Percentiles rank a stretch among this genome's conserved stretches.
These are phyloP conservation scores for Penstemon barbatus DNA, from an alignment of 257 asterid species.

Conservation along the genomic window DNA sequence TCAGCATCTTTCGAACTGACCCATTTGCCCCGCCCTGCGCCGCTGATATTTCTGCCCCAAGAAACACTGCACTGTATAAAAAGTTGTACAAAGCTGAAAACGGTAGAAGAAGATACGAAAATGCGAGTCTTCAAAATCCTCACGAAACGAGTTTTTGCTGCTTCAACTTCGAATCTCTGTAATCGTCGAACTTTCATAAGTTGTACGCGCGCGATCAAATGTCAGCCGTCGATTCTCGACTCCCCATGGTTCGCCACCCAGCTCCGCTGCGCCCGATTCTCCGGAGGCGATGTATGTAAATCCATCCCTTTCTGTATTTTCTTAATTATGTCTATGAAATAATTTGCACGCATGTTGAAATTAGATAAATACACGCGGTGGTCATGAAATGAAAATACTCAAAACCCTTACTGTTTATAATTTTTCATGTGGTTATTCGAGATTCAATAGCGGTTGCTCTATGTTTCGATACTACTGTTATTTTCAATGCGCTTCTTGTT, in stretches of 20 bases:
- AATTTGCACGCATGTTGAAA: neutral
- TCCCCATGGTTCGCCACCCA: slow-evolving; percentile 80
- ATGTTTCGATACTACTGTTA: neutral
- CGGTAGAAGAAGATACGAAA: slow-evolving; percentile 7
- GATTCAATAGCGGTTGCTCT: neutral
- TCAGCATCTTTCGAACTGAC: too few relatives aligned
- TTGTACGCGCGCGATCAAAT: slow-evolving; percentile 18
- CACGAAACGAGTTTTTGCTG: slow-evolving; percentile 37
- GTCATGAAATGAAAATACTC: neutral
- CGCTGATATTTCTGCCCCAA: too few relatives aligned
- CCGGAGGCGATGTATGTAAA: slow-evolving; percentile 73
- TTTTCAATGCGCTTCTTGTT: slow-evolving; percentile 5
- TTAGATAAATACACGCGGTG: neutral
- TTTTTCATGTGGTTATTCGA: slow-evolving; percentile 1
- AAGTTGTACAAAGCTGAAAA: neutral
- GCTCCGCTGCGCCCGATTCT: slow-evolving; percentile 75
- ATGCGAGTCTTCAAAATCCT: slow-evolving; percentile 39
- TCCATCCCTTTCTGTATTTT: neutral
- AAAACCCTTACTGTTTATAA: neutral
- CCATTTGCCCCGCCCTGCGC: too few relatives aligned
- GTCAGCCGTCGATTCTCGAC: slow-evolving; percentile 31
- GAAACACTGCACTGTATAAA: neutral
- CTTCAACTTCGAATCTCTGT: slow-evolving; percentile 18
- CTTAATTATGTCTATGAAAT: neutral
- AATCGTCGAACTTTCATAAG: slow-evolving; percentile 31